These are phyloP conservation scores for Suillus ampliporus DNA, from an alignment of 768 basidiomycete species.

Conservation along the genomic window DNA sequence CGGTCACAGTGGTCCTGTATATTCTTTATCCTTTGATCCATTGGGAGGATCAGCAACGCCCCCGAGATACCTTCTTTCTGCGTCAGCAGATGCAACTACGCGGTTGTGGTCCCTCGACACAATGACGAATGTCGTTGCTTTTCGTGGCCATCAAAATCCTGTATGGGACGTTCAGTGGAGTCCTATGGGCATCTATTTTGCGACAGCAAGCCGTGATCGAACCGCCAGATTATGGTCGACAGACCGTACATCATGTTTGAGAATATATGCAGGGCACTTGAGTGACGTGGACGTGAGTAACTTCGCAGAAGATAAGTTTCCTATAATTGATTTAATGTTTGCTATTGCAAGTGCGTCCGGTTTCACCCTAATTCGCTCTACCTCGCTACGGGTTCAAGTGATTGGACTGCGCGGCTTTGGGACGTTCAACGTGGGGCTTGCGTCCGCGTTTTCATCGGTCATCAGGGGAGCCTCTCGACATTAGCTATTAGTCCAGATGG, in stretches of 20 bases:
- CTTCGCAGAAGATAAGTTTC: conserved; percentile 5
- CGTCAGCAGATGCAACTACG: conserved; percentile 89
- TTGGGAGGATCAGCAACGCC: conserved; percentile 83
- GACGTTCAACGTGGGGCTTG: conserved; percentile 96
- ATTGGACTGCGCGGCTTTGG: conserved; percentile 96
- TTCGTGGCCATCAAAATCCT: conserved; percentile 94
- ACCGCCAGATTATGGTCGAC: conserved; percentile 97
- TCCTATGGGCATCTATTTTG: conserved; percentile 98
- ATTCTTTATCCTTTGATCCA: conserved; percentile 93
- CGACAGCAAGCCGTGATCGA: conserved; percentile 90
- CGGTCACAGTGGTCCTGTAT: conserved; percentile 96
- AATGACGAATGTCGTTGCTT: conserved; percentile 90
- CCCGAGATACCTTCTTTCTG: conserved; percentile 87
- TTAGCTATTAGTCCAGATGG: conserved; percentile 95
- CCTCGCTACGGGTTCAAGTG: conserved; percentile 95
- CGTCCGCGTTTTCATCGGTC: conserved; percentile 94
- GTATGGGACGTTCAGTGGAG: conserved; percentile 99
- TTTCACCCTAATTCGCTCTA: conserved; percentile 99
- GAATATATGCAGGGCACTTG: conserved; percentile 95
- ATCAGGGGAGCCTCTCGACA: conserved; percentile 86
- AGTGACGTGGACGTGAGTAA: conserved; percentile 93
- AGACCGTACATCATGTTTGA: conserved; percentile 81
- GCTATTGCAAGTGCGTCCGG: conserved; percentile 71
- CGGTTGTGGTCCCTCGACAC: conserved; percentile 97
- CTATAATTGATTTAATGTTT: conserved; percentile 8